A percentile compares a stretch with the other conserved stretches of the same genome.
Evolutionary conservation across 169 alveolate genomes (phyloP).

Genomic region (Plasmodium inui): DNA sequence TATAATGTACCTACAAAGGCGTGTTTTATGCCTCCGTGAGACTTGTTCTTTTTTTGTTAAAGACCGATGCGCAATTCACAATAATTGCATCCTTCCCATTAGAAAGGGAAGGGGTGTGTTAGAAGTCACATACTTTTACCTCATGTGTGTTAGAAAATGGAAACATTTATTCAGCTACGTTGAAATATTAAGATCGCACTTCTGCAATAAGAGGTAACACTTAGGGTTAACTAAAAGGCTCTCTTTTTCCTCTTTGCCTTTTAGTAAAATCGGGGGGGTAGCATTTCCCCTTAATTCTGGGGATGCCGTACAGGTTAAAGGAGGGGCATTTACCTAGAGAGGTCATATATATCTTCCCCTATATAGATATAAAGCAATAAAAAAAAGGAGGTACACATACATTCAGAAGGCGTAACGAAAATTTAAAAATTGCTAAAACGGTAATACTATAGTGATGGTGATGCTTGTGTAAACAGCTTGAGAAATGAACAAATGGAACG

Average conservation of each 20-base stretch:
- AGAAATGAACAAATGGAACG: neutral
- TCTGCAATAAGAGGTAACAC: neutral
- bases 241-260: neutral
- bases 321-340: neutral
- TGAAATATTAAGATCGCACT: neutral
- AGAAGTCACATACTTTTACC: neutral
- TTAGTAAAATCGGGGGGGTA: neutral
- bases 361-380: neutral
- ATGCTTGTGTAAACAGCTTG: neutral
- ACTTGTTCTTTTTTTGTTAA: neutral
- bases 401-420: neutral
- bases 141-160: conserved; percentile 1
- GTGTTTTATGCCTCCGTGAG: neutral
- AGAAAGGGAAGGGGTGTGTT: neutral
- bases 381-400: neutral
- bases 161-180: neutral
- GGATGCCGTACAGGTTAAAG: neutral
- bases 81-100: neutral
- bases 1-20: neutral
- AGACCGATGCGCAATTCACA: neutral
- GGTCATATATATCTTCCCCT: neutral
- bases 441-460: neutral
- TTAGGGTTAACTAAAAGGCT: neutral
- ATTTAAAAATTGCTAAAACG: neutral
- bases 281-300: neutral